These are phyloP conservation scores for Botryosphaeria dothidea DNA, from an alignment of 2,329 filamentous ascomycete species.

Conservation along the genomic window DNA sequence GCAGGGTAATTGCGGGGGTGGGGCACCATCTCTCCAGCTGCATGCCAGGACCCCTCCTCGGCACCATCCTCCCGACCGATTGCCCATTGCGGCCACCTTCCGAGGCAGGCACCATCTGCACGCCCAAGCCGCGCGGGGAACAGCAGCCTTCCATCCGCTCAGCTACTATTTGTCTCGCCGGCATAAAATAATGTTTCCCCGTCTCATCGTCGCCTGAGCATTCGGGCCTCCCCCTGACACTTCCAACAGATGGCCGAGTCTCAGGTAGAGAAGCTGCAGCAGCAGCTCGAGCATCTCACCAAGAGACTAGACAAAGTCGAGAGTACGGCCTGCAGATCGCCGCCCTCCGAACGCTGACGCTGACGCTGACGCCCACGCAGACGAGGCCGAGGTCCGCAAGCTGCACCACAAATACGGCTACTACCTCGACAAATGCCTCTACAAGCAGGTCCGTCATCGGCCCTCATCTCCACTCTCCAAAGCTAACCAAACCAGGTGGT, in stretches of 20 bases:
- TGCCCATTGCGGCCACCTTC: not conserved
- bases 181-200: not conserved
- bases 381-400: conserved; percentile 57
- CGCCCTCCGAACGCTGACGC: too few species aligned
- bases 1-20: conserved; percentile 4
- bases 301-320: not conserved
- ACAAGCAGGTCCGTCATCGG: conserved; percentile 52
- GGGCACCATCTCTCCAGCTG: not conserved
- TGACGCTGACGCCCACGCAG: conserved; percentile 30
- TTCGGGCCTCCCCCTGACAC: not conserved
- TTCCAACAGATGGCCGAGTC: not conserved
- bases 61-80: not conserved
- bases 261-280: not conserved
- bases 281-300: not conserved
- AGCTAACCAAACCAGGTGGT: conserved; percentile 26
- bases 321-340: too few species aligned
- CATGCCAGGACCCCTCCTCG: not conserved
- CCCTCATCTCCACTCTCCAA: not conserved
- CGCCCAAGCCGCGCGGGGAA: not conserved
- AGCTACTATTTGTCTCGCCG: not conserved
- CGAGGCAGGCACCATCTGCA: not conserved
- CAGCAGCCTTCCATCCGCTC: not conserved
- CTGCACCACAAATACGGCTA: conserved; percentile 61
- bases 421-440: conserved; percentile 61
- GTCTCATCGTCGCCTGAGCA: too few species aligned